These are phyloP conservation scores for Dictyostelium firmibasis DNA, from an alignment of 78 protist genomes.

Conservation along the genomic window DNA sequence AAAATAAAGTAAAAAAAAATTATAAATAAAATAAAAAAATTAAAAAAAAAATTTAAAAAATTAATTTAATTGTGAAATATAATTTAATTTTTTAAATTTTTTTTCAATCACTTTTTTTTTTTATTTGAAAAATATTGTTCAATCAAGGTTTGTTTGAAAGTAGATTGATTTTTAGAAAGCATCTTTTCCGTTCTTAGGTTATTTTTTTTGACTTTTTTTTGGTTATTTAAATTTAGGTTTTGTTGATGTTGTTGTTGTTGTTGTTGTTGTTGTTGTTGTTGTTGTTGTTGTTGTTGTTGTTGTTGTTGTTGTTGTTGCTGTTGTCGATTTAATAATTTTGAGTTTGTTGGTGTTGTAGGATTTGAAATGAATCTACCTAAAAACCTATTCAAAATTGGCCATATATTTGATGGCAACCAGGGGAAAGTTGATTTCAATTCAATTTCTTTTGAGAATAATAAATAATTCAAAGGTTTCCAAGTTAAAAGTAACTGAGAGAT, in stretches of 20 bases:
- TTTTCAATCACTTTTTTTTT: no score
- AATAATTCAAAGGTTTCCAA: background rate
- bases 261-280: no score
- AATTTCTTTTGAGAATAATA: background rate
- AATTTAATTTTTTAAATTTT: no score
- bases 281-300: no score
- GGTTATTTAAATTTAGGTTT: background rate
- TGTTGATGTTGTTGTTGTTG: background rate
- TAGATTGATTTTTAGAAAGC: background rate
- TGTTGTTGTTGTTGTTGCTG: background rate
- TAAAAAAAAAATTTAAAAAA: no score
- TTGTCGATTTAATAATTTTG: background rate
- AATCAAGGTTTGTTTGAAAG: background rate
- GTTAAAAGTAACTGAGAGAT: constrained; percentile 56
- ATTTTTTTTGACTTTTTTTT: background rate
- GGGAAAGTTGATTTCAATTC: background rate
- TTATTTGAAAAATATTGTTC: background rate
- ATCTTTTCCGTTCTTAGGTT: background rate
- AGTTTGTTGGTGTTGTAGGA: background rate
- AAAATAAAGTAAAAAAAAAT: no score
- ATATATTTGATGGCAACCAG: constrained; percentile 13
- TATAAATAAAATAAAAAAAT: no score
- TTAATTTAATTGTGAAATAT: no score
- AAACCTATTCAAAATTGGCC: constrained; percentile 3
- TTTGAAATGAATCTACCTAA: background rate